Conservation (phyloP, 805 yeast genomes). For the Yamadazyma philogaea region DNA sequence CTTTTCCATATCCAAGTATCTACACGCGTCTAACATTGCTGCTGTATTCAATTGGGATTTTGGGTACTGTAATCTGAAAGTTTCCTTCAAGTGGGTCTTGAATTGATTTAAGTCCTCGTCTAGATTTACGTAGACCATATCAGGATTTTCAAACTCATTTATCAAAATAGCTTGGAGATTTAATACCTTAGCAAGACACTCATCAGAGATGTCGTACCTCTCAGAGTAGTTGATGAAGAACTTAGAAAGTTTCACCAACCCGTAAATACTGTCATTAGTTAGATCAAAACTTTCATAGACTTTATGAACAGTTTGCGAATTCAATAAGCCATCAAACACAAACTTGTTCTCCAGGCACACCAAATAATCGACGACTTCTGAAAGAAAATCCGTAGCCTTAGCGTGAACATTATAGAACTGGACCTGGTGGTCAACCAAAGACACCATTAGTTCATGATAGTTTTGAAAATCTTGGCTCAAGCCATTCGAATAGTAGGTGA, state of each 20-base stretch:
- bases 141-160: conserved; percentile 38
- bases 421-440: conserved; percentile 34
- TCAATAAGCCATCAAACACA: conserved; percentile 20
- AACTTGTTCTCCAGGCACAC: conserved; percentile 8
- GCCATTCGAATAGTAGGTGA: conserved; percentile 22
- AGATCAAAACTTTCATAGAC: conserved; percentile 26
- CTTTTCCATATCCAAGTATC: conserved; percentile 12
- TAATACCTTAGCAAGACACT: conserved; percentile 11
- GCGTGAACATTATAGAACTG: conserved; percentile 19
- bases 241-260: conserved; percentile 24
- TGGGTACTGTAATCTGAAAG: not conserved
- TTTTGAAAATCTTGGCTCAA: conserved; percentile 20
- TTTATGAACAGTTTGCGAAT: conserved; percentile 27
- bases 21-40: conserved; percentile 2
- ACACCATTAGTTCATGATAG: conserved; percentile 32
- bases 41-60: not conserved
- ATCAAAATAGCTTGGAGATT: conserved; percentile 29
- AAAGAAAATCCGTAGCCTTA: conserved; percentile 27
- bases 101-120: conserved; percentile 22
- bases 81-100: conserved; percentile 5
- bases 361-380: conserved; percentile 27
- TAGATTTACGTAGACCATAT: conserved; percentile 34
- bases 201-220: not conserved
- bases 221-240: conserved; percentile 18
- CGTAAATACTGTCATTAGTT: conserved; percentile 31